Evolutionary conservation across 2,329 filamentous ascomycete species (phyloP).

Genomic region (Trichophyton benhamiae): DNA sequence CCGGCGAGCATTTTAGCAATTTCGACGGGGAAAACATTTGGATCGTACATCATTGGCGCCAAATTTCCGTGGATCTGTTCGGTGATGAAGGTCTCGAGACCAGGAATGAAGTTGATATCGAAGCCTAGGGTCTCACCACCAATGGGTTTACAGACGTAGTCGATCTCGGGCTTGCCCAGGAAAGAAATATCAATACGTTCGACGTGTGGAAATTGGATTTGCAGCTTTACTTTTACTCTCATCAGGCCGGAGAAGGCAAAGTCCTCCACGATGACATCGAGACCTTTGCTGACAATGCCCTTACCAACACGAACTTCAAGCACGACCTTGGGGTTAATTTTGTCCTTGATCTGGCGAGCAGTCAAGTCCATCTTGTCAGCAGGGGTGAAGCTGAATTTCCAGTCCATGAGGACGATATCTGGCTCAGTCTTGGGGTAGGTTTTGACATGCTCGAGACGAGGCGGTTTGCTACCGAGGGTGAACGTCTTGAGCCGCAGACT

Average conservation of each 20-base stretch:
- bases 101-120: slow-evolving; percentile 98
- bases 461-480: slow-evolving; percentile 85
- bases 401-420: slow-evolving; percentile 96
- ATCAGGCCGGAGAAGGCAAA: slow-evolving; percentile 94
- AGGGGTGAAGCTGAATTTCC: slow-evolving; percentile 98
- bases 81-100: slow-evolving; percentile 82
- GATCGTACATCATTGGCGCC: slow-evolving; percentile 93
- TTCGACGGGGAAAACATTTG: slow-evolving; percentile 96
- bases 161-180: slow-evolving; percentile 73
- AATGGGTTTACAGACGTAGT: slow-evolving; percentile 95
- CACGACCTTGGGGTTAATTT: slow-evolving; percentile 92
- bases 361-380: slow-evolving; percentile 92
- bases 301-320: slow-evolving; percentile 91
- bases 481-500: slow-evolving; percentile 90
- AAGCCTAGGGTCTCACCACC: slow-evolving; percentile 93
- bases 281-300: slow-evolving; percentile 89
- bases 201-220: slow-evolving; percentile 89
- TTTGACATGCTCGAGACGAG: slow-evolving; percentile 93
- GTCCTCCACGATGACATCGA: slow-evolving; percentile 95
- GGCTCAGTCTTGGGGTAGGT: slow-evolving; percentile 93
- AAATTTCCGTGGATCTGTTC: slow-evolving; percentile 93
- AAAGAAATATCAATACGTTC: slow-evolving; percentile 94
- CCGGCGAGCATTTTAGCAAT: slow-evolving; percentile 97
- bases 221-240: slow-evolving; percentile 94
- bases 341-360: slow-evolving; percentile 76